Percentiles rank a stretch among this genome's conserved stretches.
Evolutionary conservation across 768 basidiomycete species (phyloP).

Genomic region (Floccularia luteovirens): DNA sequence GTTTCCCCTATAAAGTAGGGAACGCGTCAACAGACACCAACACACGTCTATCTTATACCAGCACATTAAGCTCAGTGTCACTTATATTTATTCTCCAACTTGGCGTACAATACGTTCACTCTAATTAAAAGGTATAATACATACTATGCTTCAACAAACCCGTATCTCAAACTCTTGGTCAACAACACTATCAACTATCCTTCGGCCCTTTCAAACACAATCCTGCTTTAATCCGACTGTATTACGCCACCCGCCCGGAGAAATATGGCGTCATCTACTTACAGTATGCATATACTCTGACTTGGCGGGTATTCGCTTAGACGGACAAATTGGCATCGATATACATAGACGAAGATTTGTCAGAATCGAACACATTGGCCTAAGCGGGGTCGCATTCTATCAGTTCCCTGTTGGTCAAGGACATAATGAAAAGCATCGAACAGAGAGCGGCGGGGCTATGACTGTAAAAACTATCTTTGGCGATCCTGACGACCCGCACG

Average conservation of each 20-base stretch:
- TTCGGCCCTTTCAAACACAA: slow-evolving; percentile 8
- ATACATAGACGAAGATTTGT: slow-evolving; percentile 15
- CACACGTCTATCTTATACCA: no score
- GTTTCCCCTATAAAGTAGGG: no score
- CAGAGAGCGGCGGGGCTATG: not conserved
- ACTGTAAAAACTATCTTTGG: slow-evolving; percentile 19
- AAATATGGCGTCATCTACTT: slow-evolving; percentile 16
- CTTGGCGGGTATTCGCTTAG: slow-evolving; percentile 7
- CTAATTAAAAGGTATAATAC: no score
- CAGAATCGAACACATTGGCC: slow-evolving; percentile 17
- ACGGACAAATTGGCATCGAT: slow-evolving; percentile 1
- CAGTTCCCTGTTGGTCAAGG: slow-evolving; percentile 9
- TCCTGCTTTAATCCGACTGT: slow-evolving; percentile 8
- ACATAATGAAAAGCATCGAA: not conserved
- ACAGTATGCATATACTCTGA: slow-evolving; percentile 14
- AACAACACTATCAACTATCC: slow-evolving; percentile 8
- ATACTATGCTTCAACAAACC: not conserved
- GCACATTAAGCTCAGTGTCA: no score
- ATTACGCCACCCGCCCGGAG: slow-evolving; percentile 11
- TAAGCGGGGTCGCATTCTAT: slow-evolving; percentile 21
- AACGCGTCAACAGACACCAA: no score
- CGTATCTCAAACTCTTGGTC: slow-evolving; percentile 8
- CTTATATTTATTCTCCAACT: no score
- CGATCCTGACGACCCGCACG: slow-evolving; percentile 11
- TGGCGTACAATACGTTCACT: no score